These are phyloP conservation scores for Malassezia caprae DNA, from an alignment of 1,284 basidiomycete species.

Conservation along the genomic window DNA sequence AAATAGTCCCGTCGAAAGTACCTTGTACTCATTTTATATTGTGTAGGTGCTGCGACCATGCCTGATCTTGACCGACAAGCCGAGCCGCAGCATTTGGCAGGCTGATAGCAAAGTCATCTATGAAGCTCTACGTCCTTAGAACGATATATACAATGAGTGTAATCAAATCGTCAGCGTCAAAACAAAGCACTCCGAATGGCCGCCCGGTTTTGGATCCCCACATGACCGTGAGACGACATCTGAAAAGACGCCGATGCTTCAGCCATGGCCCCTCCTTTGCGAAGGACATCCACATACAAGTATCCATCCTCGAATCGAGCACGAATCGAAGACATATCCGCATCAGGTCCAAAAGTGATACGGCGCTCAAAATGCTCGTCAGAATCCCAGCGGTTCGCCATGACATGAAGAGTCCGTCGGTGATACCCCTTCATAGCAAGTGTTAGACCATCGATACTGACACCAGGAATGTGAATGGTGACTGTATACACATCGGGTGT, in stretches of 20 bases:
- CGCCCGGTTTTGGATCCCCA: neutral
- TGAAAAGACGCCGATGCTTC: neutral
- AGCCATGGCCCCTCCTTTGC: neutral
- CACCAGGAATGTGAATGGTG: conserved; percentile 31
- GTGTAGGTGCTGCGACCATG: neutral
- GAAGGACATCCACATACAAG: conserved; percentile 7
- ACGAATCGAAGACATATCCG: conserved; percentile 12
- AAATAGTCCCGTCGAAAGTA: neutral
- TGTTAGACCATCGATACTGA: conserved; percentile 37
- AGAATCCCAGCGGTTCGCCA: conserved; percentile 37
- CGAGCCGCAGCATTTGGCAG: neutral
- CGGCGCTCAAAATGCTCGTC: conserved; percentile 40
- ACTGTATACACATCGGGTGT: conserved; percentile 19
- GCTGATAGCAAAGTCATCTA: neutral
- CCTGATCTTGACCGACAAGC: too few species aligned
- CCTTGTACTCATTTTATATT: neutral
- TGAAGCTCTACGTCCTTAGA: neutral
- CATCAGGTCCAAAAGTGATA: conserved; percentile 25
- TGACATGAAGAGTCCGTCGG: conserved; percentile 37
- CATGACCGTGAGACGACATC: neutral
- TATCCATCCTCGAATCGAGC: conserved; percentile 12
- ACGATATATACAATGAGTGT: neutral
- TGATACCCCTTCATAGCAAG: conserved; percentile 36
- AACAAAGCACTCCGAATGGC: neutral
- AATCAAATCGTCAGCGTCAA: neutral